A percentile compares a stretch with the other conserved stretches of the same genome.
Evolutionary conservation across 2,329 filamentous ascomycete species (phyloP).

Genomic region (Colletotrichum chrysophilum): DNA sequence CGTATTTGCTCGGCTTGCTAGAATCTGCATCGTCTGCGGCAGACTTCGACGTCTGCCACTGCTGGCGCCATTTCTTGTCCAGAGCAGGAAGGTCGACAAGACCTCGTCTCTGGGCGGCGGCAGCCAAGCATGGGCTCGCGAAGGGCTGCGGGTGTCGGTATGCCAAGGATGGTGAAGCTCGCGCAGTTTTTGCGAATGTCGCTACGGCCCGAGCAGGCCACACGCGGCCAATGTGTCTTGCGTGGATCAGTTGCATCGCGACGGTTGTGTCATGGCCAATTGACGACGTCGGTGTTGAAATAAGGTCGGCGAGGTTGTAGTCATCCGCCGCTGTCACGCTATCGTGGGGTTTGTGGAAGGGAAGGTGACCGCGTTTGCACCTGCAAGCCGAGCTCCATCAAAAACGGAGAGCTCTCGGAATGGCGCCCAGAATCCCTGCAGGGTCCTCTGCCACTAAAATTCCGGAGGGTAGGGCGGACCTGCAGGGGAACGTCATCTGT

Average conservation of each 20-base stretch:
- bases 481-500: constrained; percentile 21
- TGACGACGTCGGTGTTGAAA: neutral
- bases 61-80: constrained; percentile 57
- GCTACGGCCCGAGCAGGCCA: constrained; percentile 9
- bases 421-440: constrained; percentile 15
- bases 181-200: neutral
- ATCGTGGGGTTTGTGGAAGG: neutral
- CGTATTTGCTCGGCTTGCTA: constrained; percentile 55
- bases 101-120: constrained; percentile 29
- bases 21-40: constrained; percentile 16
- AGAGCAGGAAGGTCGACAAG: constrained; percentile 54
- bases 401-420: constrained; percentile 14
- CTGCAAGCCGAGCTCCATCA: constrained; percentile 12
- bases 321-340: neutral
- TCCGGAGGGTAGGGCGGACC: constrained; percentile 5
- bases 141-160: constrained; percentile 1
- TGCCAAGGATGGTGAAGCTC: neutral
- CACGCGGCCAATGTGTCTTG: constrained; percentile 27
- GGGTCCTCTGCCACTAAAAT: neutral
- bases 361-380: constrained; percentile 1
- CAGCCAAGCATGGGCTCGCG: neutral
- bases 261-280: constrained; percentile 24
- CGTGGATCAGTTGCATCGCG: constrained; percentile 33
- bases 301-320: neutral
- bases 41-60: constrained; percentile 40